phyloP scores from a whole-genome alignment of 257 asterid genomes.

The Solanum etuberosum region DNA sequence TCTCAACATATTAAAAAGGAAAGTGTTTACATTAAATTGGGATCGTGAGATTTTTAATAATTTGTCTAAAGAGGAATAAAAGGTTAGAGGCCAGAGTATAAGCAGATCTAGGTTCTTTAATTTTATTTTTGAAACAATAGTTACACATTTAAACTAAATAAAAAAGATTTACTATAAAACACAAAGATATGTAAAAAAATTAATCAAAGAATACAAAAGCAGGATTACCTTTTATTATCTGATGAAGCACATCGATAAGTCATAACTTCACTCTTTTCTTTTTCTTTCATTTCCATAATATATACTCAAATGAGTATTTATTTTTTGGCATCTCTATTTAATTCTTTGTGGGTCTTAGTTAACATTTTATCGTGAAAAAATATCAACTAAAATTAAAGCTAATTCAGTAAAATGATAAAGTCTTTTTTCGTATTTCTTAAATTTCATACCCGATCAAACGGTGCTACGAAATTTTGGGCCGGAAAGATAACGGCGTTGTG shows the following conservation, averaged over 20 bases:
- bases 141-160: neutral
- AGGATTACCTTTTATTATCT: neutral
- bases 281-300: neutral
- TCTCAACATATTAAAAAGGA: neutral
- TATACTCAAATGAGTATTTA: neutral
- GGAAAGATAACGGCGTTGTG: neutral
- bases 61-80: neutral
- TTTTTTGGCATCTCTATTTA: neutral
- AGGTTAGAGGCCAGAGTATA: neutral
- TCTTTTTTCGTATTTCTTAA: too few species aligned
- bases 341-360: too few species aligned
- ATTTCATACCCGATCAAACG: neutral
- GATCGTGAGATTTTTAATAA: neutral
- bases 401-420: too few species aligned
- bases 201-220: neutral
- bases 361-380: too few species aligned
- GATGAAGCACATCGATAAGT: neutral
- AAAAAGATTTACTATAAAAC: neutral
- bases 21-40: neutral
- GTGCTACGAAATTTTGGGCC: neutral
- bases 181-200: neutral
- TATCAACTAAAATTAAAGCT: too few species aligned
- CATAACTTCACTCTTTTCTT: neutral
- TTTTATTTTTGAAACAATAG: neutral
- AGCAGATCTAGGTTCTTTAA: neutral